These are phyloP conservation scores for Podospora conica DNA, from an alignment of 495 filamentous ascomycete species.

Conservation along the genomic window DNA sequence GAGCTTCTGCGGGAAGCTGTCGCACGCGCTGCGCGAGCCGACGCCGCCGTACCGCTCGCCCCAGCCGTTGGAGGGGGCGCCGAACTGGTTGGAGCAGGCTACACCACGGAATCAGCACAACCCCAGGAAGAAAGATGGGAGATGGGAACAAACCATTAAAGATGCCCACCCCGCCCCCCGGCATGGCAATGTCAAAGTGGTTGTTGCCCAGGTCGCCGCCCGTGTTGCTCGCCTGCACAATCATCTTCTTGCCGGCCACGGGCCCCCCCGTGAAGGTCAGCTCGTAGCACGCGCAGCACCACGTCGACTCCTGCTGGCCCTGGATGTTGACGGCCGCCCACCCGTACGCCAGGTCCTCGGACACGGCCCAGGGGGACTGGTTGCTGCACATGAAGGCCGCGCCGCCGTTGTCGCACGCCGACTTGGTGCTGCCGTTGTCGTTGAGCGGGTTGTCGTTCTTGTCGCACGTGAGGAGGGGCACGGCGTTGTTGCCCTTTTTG, in stretches of 20 bases:
- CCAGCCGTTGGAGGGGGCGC: constrained; percentile 52
- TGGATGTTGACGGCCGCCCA: constrained; percentile 55
- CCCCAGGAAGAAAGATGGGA: neutral
- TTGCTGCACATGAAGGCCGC: constrained; percentile 56
- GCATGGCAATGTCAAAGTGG: constrained; percentile 62
- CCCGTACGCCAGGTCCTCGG: constrained; percentile 51
- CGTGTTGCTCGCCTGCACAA: constrained; percentile 64
- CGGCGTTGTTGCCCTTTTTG: constrained; percentile 42
- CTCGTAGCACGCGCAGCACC: constrained; percentile 67
- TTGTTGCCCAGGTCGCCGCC: constrained; percentile 52
- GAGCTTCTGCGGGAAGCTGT: constrained; percentile 48
- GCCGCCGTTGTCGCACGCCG: constrained; percentile 49
- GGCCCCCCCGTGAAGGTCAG: constrained; percentile 56
- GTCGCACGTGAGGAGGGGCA: constrained; percentile 51
- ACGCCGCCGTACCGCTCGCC: constrained; percentile 60
- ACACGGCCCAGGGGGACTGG: constrained; percentile 59
- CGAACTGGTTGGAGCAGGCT: constrained; percentile 55
- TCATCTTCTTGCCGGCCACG: constrained; percentile 54
- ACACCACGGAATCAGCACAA: neutral
- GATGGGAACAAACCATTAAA: constrained; percentile 44
- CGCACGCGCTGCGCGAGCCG: constrained; percentile 44
- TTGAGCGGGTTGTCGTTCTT: constrained; percentile 48
- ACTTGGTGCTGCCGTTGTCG: constrained; percentile 39
- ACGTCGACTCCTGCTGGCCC: constrained; percentile 46
- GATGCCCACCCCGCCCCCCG: constrained; percentile 59